These are phyloP conservation scores for Aspergillus uvarum DNA, from an alignment of 2,329 filamentous ascomycete species.

Conservation along the genomic window DNA sequence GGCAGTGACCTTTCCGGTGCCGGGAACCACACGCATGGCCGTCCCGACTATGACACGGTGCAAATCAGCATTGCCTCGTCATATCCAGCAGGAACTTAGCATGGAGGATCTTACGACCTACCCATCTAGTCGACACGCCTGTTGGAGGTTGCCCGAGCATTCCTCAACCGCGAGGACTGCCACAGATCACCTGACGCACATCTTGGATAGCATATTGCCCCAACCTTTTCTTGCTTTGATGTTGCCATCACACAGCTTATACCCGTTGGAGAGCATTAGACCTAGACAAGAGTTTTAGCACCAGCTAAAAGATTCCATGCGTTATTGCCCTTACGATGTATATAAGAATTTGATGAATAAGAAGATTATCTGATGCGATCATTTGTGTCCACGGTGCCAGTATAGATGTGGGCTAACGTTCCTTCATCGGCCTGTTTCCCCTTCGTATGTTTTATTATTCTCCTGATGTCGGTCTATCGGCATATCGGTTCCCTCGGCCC, in stretches of 20 bases:
- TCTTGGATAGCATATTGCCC: not conserved
- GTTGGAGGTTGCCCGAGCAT: not conserved
- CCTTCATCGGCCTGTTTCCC: no score
- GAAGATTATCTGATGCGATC: not conserved
- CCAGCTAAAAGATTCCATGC: not conserved
- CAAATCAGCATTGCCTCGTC: not conserved
- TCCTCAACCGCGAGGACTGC: not conserved
- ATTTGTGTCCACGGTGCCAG: not conserved
- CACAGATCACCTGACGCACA: not conserved
- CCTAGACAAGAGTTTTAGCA: not conserved
- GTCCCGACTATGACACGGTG: not conserved
- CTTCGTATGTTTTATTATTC: no score
- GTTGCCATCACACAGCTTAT: not conserved
- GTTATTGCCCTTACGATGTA: not conserved
- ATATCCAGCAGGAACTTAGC: not conserved
- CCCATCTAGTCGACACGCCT: not conserved
- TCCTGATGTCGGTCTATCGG: not conserved
- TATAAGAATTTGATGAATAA: not conserved
- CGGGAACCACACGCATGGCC: slow-evolving; percentile 1
- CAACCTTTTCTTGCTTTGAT: not conserved
- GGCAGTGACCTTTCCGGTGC: slow-evolving; percentile 5
- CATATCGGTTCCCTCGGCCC: not conserved
- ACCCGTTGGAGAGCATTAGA: not conserved
- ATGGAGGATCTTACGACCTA: not conserved
- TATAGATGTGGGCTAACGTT: no score